phyloP scores from a whole-genome alignment of 768 basidiomycete species.

The Solioccasus polychromus region DNA sequence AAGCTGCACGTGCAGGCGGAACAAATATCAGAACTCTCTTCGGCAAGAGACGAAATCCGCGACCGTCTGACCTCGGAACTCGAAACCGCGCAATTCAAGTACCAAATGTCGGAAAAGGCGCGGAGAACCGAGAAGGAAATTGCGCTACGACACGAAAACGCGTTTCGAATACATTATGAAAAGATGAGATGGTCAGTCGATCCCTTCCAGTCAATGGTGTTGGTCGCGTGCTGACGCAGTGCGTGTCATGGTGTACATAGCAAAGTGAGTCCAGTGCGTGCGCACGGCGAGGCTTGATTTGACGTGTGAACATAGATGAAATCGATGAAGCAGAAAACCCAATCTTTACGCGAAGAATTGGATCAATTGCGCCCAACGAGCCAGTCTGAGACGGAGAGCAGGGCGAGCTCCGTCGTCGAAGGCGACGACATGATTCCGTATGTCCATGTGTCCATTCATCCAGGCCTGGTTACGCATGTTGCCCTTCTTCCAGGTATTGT shows the following conservation, averaged over 20 bases:
- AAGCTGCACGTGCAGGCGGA: not conserved
- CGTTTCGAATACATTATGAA: not conserved
- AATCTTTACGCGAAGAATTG: not conserved
- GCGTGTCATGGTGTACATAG: not conserved
- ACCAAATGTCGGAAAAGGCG: not conserved
- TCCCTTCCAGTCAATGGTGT: not conserved
- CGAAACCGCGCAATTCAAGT: not conserved
- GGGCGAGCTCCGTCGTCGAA: not conserved
- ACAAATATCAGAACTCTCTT: not conserved
- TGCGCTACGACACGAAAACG: not conserved
- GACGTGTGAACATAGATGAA: not conserved
- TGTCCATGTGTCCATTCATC: no score
- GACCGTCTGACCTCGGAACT: not conserved
- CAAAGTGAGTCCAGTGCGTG: slow-evolving; percentile 2
- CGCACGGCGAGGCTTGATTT: not conserved
- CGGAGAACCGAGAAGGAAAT: not conserved
- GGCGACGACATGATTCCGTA: not conserved
- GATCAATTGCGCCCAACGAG: not conserved
- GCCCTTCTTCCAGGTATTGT: not conserved
- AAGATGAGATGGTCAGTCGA: slow-evolving; percentile 3
- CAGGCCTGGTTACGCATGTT: no score
- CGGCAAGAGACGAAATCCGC: not conserved
- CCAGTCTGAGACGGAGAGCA: not conserved
- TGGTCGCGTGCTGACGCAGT: not conserved
- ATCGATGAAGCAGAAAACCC: not conserved